These are phyloP conservation scores for Pyronema omphalodes DNA, from an alignment of 495 filamentous ascomycete genomes.

Conservation along the genomic window DNA sequence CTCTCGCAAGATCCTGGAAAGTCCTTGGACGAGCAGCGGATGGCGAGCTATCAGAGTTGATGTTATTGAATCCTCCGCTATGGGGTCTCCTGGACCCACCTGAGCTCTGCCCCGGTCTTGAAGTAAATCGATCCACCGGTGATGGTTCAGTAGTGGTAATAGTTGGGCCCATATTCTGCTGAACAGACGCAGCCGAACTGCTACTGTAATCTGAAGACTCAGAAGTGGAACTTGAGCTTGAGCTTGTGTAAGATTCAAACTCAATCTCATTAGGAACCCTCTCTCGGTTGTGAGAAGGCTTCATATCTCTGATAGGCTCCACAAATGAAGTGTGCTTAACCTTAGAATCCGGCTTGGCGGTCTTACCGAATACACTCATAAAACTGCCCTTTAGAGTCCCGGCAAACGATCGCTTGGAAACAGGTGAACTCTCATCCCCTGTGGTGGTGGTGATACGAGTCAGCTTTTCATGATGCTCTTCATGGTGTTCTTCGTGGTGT, in stretches of 20 bases:
- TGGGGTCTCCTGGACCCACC: not conserved
- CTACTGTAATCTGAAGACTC: not conserved
- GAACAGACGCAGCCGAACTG: not conserved
- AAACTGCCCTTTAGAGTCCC: slow-evolving; percentile 11
- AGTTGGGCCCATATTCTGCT: not conserved
- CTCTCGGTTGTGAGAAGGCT: not conserved
- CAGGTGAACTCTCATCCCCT: not conserved
- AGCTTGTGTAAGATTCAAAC: not conserved
- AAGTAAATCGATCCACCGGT: not conserved
- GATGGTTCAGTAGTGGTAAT: slow-evolving; percentile 1
- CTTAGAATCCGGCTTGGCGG: not conserved
- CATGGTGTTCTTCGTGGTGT: not conserved
- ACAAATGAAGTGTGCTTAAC: not conserved
- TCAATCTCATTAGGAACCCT: not conserved
- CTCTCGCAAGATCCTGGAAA: slow-evolving; percentile 5
- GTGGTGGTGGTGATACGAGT: not conserved
- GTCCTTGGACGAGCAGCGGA: slow-evolving; percentile 5
- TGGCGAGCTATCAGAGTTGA: not conserved
- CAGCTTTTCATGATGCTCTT: not conserved
- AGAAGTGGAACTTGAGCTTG: not conserved
- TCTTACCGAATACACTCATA: slow-evolving; percentile 1
- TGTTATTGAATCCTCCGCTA: not conserved
- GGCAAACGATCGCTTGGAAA: slow-evolving; percentile 5
- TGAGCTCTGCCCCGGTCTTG: not conserved
- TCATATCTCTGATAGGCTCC: not conserved